These are phyloP conservation scores for Pichia scutulata DNA, from an alignment of 805 yeast genomes.

Conservation along the genomic window DNA sequence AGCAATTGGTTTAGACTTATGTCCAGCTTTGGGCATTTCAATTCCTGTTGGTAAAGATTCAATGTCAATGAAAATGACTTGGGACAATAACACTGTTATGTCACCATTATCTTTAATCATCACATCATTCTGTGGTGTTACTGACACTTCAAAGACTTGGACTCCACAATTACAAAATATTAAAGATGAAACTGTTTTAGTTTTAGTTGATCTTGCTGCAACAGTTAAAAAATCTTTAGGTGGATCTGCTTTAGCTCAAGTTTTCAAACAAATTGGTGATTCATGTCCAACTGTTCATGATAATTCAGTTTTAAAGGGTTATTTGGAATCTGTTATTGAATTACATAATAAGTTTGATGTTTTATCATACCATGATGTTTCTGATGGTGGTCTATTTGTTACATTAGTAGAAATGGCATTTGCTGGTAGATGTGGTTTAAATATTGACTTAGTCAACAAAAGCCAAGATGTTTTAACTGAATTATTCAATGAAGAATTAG, in stretches of 20 bases:
- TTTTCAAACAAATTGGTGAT: constrained; percentile 80
- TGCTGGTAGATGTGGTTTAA: constrained; percentile 84
- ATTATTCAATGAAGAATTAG: constrained; percentile 88
- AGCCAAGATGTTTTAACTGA: constrained; percentile 34
- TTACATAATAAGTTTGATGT: constrained; percentile 64
- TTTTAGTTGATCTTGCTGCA: constrained; percentile 72
- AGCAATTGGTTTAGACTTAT: constrained; percentile 88
- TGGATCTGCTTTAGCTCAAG: constrained; percentile 94
- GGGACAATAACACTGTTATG: constrained; percentile 88
- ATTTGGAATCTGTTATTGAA: constrained; percentile 60
- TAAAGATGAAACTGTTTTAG: constrained; percentile 51
- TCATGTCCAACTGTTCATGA: constrained; percentile 78
- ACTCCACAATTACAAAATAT: constrained; percentile 67
- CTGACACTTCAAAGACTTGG: constrained; percentile 85
- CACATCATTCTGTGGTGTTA: constrained; percentile 88
- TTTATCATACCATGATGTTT: constrained; percentile 87
- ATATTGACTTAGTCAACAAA: constrained; percentile 37
- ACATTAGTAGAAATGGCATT: constrained; percentile 93
- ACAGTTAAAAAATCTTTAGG: constrained; percentile 57
- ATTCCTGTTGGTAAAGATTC: constrained; percentile 99
- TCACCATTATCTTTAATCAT: constrained; percentile 90
- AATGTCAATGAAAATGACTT: constrained; percentile 98
- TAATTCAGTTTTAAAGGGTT: constrained; percentile 51
- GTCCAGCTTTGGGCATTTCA: constrained; percentile 85
- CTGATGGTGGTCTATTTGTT: constrained; percentile 91